Evolutionary conservation across 805 yeast species (phyloP), one percentile per base, ranked within the genome.

Genomic region (Cyberlindnera galapagoensis): DNA sequence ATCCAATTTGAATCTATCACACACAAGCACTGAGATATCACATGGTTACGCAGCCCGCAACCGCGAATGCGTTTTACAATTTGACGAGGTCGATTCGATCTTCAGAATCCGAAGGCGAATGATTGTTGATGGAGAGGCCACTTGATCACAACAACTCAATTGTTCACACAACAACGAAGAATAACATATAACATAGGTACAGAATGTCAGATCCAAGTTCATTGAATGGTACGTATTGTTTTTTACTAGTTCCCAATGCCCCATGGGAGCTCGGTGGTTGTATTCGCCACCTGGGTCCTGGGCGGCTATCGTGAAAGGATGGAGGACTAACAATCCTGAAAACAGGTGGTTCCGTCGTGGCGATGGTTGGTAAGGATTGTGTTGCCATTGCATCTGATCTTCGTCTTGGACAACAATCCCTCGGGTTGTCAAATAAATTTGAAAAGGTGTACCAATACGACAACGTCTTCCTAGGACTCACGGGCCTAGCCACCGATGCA

Each of bases 311-410:
- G 11, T 21, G 11, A 13, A 21, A 21, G 24, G 12, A 11, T 8
- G 12, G 12, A n/a, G 13, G 12, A 44, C 50, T 50, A 40, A 52
- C 47, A 24, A 8, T 12, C 5, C 9, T n/a, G 15, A 30, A 4
- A 9, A 28, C 35, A 57, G 86, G 97, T 63, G 98, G 99, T 62
- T 73, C 95, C 43, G 95, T 95, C 32, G 94, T 94, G 21, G 98
- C 98, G 44, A 92, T 92, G 99, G 80, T 80, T 17, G 99, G 99
- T 51, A 88, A 94, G 56, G 97, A 87, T 48, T 92, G 99, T 68
- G 88, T 92, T 35, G 98, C 97, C 19, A 87, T 92, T 51, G 99
- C 97, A 4, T 80, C 92, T 49, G 99, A 92, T 62, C 67, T 92
- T 54, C 79, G 97, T 52, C 67, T 92, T 41, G 99, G 99, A 15